A percentile compares a stretch with the other conserved stretches of the same genome.
These are phyloP conservation scores for Backusella tarrabulga DNA, from an alignment of 192 early-diverging fungal genomes.

Conservation along the genomic window DNA sequence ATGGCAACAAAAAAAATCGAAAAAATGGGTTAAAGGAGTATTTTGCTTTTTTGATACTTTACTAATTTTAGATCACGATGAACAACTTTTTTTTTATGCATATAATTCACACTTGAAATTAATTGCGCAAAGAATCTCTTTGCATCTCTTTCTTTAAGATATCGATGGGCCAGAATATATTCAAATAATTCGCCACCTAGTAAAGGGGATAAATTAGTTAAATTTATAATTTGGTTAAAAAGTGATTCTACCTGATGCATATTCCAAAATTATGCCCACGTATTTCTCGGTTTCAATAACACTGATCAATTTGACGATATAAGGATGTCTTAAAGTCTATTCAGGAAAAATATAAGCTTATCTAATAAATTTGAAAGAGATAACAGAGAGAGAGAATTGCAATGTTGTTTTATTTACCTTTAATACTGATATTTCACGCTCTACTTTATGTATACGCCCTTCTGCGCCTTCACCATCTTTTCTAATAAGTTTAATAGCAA, in stretches of 20 bases:
- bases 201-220: not conserved
- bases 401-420: constrained; percentile 55
- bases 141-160: constrained; percentile 76
- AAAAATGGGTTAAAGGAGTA: constrained; percentile 9
- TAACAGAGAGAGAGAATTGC: not conserved
- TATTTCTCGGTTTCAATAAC: constrained; percentile 82
- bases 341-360: not conserved
- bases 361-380: not conserved
- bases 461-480: constrained; percentile 82
- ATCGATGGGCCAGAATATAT: constrained; percentile 77
- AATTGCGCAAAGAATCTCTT: constrained; percentile 78
- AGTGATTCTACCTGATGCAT: constrained; percentile 59
- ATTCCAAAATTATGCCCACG: constrained; percentile 87
- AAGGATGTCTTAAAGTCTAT: constrained; percentile 68
- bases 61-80: constrained; percentile 88
- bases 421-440: constrained; percentile 90
- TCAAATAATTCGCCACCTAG: constrained; percentile 63
- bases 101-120: constrained; percentile 68
- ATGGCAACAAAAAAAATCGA: not conserved
- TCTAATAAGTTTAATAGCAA: constrained; percentile 95
- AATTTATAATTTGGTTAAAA: constrained; percentile 1
- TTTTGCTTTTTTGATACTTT: constrained; percentile 22
- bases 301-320: constrained; percentile 78
- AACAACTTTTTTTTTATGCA: constrained; percentile 77
- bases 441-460: constrained; percentile 80